Evolutionary conservation across 2,329 filamentous ascomycete genomes (phyloP), one percentile per base, ranked within the genome.

Genomic region (Berkeleyomyces basicola): DNA sequence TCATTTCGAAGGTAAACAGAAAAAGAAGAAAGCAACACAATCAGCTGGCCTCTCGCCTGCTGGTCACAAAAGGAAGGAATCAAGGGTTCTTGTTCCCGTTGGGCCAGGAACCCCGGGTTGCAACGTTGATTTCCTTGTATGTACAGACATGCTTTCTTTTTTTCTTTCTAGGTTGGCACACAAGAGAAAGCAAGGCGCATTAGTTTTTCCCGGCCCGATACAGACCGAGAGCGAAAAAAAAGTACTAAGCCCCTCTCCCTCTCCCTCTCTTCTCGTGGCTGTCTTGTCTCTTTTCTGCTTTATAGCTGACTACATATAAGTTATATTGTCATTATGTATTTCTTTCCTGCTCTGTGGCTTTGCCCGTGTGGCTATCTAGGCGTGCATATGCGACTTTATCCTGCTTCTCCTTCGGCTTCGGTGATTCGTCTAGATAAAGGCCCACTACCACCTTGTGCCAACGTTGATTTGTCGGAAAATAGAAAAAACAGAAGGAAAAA

Each of bases 51-150:
- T 23, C 31, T 58, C 55, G 7, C 11, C 39, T 44, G 33, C 11
- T 23, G 33, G 10, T 11, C 23, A 3, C 2, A 14, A 42, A 62
- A 62, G 61, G 53, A 62, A 53, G 46, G 46, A 51, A 46, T 31
- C 39, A 62, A 58, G 43, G 40, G 51, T 42, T 51, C 53, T 58
- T 51, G 61, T 55, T 37, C 51, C 55, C n/a, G 40, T 58, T 61
- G 47, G 58, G 58, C 58, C 59, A 33, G 59, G 62, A 44, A 51
- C 23, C 16, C 59, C 62, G 62, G 62, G 62, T 58, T 63, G 62
- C 58, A 61, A 61, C 58, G 40, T 49, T 63, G 33, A 47, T 58
- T 23, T 62, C 16, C 53, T 37, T 55, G 31, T 59, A 43, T n/a
- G 23, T 59, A n/a, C n/a, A 44, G n/a, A 23, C 43, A 23, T 43